phyloP scores from a whole-genome alignment of 306 rosid genomes.

The Quercus berberidifolia region DNA sequence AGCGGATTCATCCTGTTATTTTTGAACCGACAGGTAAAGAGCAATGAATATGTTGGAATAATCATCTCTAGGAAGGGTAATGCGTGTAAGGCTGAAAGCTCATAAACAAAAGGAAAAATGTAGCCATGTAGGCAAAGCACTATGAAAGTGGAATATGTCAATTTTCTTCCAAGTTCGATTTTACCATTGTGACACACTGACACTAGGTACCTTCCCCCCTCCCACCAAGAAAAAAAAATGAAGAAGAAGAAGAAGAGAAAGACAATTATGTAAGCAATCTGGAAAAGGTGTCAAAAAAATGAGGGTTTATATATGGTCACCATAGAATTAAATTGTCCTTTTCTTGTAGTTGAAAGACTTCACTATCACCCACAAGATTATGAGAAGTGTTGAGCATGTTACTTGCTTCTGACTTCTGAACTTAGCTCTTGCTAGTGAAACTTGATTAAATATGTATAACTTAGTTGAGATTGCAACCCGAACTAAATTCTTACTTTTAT shows the following conservation, averaged over 20 bases:
- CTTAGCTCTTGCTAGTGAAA: background rate
- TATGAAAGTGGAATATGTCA: background rate
- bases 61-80: background rate
- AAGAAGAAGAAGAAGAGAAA: no score
- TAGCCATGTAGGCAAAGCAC: background rate
- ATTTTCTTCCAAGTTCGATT: background rate
- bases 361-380: background rate
- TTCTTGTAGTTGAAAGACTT: background rate
- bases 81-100: conserved; percentile 4
- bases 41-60: conserved; percentile 8
- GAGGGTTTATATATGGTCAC: background rate
- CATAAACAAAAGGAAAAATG: background rate
- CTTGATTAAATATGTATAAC: background rate
- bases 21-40: background rate
- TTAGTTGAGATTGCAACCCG: background rate
- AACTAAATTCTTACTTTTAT: background rate
- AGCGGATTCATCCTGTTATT: background rate
- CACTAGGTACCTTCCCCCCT: no score
- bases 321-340: background rate
- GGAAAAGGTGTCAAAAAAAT: background rate
- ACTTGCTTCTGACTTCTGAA: background rate
- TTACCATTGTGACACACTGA: no score
- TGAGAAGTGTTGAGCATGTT: background rate
- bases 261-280: no score
- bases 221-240: no score